These are phyloP conservation scores for Wickerhamiella allomyrinae DNA, from an alignment of 805 yeast species.

Conservation along the genomic window DNA sequence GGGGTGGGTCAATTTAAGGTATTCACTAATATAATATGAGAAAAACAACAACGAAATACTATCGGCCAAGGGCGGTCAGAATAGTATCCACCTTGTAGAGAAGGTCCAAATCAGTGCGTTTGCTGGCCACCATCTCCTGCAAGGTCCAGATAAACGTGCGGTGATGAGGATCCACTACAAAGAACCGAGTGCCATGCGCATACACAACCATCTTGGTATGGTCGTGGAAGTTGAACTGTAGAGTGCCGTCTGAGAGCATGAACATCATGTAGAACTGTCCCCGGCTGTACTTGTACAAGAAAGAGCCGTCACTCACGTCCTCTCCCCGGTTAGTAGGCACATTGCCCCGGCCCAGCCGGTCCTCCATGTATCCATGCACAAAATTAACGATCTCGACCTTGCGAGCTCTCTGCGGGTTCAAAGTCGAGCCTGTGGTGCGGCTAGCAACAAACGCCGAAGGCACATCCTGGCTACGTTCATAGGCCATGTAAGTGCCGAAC, in stretches of 20 bases:
- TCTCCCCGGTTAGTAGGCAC: constrained; percentile 44
- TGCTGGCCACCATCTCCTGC: not conserved
- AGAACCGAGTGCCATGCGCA: constrained; percentile 57
- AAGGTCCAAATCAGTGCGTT: not conserved
- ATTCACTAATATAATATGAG: too few species aligned
- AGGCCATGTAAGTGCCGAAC: constrained; percentile 40
- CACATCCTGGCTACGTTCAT: constrained; percentile 35
- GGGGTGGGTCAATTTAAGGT: too few species aligned
- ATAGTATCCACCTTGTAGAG: not conserved
- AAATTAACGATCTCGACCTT: constrained; percentile 73
- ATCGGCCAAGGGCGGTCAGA: not conserved
- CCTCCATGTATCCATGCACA: constrained; percentile 84
- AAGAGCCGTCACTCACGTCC: constrained; percentile 28
- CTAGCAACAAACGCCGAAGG: constrained; percentile 26
- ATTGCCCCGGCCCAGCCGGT: constrained; percentile 53
- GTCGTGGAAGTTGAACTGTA: constrained; percentile 91
- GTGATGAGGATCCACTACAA: constrained; percentile 37
- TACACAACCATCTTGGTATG: constrained; percentile 80
- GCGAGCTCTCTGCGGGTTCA: constrained; percentile 28
- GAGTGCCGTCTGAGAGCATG: constrained; percentile 79
- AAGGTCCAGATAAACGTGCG: not conserved
- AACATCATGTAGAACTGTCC: constrained; percentile 75
- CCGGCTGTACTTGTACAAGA: constrained; percentile 71
- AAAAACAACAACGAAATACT: not conserved
- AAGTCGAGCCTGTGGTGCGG: constrained; percentile 23